Base-by-base conservation (phyloP, 192 early-diverging fungal species). In the Gryganskiella cystojenkinii region DNA sequence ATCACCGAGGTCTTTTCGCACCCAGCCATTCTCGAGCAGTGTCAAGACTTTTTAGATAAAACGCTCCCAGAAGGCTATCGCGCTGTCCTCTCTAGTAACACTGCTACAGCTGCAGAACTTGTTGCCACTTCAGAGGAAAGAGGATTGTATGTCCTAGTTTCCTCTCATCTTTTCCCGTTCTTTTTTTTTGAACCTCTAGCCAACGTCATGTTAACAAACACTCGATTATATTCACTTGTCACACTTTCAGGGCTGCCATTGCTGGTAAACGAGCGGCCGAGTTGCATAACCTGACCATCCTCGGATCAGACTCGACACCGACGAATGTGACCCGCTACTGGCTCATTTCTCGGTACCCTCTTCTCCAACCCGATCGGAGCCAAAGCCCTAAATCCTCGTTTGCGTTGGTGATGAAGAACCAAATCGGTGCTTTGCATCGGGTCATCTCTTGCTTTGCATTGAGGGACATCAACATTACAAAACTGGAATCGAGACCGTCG, bases 281-380 rank as follows among this genome's bases (percentile, higher is more conserved):
- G 3, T 46, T 76, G 0, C 72, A 76, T 25, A 49, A 49, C 31
- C 47, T 76, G 45, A 68, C 63, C 4, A 76, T 76, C 47, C 65
- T 76, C 0, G 72, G 72, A 3, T 43, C 65, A n/a, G 65, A 76
- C 27, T 67, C 72, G 8, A 76, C 71, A 0, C 71, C 72, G 17
- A 76, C 67, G 35, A 76, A 76, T 28, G 60, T 76, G 31, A 76
- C 72, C 1, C 64, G 72, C 2, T 76, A 76, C 60, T 76, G 72
- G 72, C 65, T 76, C 4, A 76, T 76, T 24, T 61, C 72, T 0
- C 58, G 72, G 4, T 52, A 76, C 30, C 72, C 64, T 22, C 53
- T 76, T 54, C 27, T 22, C 19, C 72, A 76, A 35, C 72, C 72
- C 3, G 72, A 76, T 35, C 59, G 72, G 13, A 67, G 57, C 59